Base-by-base conservation (phyloP, 371 early-diverging fungal genomes). In the Nosema granulosis region DNA sequence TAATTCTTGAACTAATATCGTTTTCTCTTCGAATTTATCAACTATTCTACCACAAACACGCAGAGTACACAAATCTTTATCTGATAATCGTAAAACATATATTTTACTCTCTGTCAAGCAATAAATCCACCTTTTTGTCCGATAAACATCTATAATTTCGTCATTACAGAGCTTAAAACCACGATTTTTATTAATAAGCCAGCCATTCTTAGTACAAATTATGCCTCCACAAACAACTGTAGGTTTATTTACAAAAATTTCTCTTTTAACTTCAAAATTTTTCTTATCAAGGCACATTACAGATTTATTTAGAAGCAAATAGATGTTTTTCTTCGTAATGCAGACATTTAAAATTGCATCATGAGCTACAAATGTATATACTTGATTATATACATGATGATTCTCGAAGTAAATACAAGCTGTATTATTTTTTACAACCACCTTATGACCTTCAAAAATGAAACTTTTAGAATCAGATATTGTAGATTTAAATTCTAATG, bases 171-270 rank as follows among this genome's bases (percentile, higher is more conserved):
- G 26, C n/a, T 59, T 59, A 4, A 29, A 59, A 13, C 11, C 29
- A 28, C 1, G 3, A 3, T 59, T 28, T 29, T 3, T 26, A 24
- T 26, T 31, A 13, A 59, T 26, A 18, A 59, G 26, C 11, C 29
- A 59, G 9, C 59, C 59, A 59, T 59, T 59, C 20, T 24, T 59
- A 12, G 59, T 59, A 11, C 59, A 28, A 20, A 59, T 32, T 31
- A 28, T 6, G 26, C 29, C 29, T 20, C 24, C n/a, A 2, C n/a
- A 9, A 52, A 11, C 3, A 52, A 18, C 16, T 11, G 3, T 52
- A 11, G 54, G 54, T 9, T 52, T 9, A 20, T 52, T 52, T 52
- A 52, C 54, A 9, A 11, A 3, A 11, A 52, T 52, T 52, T 52
- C n/a, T 52, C 24, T 52, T 11, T 52, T 52, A 52, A 3, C 20